A percentile compares a stretch with the other conserved stretches of the same genome.
These are phyloP conservation scores for Colletotrichum musicola DNA, from an alignment of 2,329 filamentous ascomycete genomes.

Conservation along the genomic window DNA sequence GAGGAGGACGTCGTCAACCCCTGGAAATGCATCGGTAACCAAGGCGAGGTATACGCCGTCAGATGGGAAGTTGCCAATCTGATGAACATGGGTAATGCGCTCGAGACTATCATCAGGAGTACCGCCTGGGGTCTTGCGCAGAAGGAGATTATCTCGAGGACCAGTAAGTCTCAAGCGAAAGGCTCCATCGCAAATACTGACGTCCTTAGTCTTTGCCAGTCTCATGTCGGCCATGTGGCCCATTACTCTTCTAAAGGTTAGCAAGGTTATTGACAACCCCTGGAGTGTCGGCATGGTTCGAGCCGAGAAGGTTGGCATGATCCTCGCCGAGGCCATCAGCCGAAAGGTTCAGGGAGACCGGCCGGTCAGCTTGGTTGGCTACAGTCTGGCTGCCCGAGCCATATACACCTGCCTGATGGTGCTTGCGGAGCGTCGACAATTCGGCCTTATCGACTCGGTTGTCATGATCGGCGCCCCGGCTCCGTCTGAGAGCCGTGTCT, in stretches of 20 bases:
- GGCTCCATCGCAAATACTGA: neutral
- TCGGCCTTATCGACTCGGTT: slow-evolving; percentile 88
- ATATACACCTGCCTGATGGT: slow-evolving; percentile 87
- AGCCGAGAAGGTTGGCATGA: slow-evolving; percentile 78
- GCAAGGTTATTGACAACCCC: slow-evolving; percentile 83
- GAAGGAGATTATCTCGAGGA: slow-evolving; percentile 59
- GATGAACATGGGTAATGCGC: slow-evolving; percentile 80
- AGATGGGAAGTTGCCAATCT: slow-evolving; percentile 86
- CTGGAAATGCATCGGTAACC: slow-evolving; percentile 81
- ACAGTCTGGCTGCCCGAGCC: slow-evolving; percentile 83
- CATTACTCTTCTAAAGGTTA: slow-evolving; percentile 72
- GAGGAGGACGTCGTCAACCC: slow-evolving; percentile 79
- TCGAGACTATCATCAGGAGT: slow-evolving; percentile 82
- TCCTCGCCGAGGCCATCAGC: slow-evolving; percentile 84
- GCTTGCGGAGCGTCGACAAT: slow-evolving; percentile 83
- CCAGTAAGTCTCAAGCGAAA: slow-evolving; percentile 55
- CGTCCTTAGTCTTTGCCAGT: slow-evolving; percentile 61
- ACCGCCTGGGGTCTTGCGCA: slow-evolving; percentile 82
- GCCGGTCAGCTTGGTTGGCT: slow-evolving; percentile 84
- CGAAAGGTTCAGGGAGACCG: slow-evolving; percentile 87
- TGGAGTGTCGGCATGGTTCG: slow-evolving; percentile 82
- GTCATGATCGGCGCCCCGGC: slow-evolving; percentile 87
- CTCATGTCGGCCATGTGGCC: slow-evolving; percentile 74
- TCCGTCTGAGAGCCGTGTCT: slow-evolving; percentile 78
- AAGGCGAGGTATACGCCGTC: slow-evolving; percentile 84